phyloP scores from a whole-genome alignment of 805 yeast genomes.

The Cyberlindnera subsufficiens region DNA sequence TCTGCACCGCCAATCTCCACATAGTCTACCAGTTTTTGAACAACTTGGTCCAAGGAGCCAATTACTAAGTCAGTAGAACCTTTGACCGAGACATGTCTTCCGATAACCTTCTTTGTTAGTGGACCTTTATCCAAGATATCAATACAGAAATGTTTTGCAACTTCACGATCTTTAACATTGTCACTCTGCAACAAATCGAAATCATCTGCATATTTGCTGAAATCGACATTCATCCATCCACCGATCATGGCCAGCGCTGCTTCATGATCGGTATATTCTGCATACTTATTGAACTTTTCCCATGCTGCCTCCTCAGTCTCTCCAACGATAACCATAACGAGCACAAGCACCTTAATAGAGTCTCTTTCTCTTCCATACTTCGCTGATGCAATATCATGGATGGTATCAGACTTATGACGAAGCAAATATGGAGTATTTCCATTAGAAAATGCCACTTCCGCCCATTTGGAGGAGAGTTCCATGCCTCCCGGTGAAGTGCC shows the following conservation, averaged over 20 bases:
- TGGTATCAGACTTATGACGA: constrained; percentile 24
- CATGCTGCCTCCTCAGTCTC: constrained; percentile 37
- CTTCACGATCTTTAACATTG: constrained; percentile 25
- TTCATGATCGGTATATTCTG: constrained; percentile 30
- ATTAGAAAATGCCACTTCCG: constrained; percentile 37
- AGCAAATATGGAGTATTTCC: constrained; percentile 28
- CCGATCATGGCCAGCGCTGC: constrained; percentile 41
- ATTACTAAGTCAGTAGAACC: constrained; percentile 24
- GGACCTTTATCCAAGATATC: constrained; percentile 20
- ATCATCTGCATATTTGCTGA: constrained; percentile 30
- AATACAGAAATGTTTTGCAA: constrained; percentile 20
- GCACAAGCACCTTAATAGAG: constrained; percentile 32
- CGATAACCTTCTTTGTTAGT: constrained; percentile 23
- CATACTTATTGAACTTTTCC: constrained; percentile 29
- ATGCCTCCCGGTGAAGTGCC: constrained; percentile 37
- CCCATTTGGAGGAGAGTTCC: constrained; percentile 37
- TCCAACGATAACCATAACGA: constrained; percentile 34
- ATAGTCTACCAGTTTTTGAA: constrained; percentile 33
- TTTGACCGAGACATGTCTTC: constrained; percentile 18
- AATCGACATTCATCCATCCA: constrained; percentile 41
- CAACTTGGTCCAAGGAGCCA: constrained; percentile 33
- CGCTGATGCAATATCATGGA: constrained; percentile 28
- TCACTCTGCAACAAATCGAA: constrained; percentile 30
- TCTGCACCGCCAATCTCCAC: constrained; percentile 35
- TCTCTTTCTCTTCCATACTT: constrained; percentile 31